Percentiles rank a stretch among this genome's conserved stretches.
Evolutionary conservation across 2,329 filamentous ascomycete genomes (phyloP).

Genomic region (Cladosporium cucumerinum): DNA sequence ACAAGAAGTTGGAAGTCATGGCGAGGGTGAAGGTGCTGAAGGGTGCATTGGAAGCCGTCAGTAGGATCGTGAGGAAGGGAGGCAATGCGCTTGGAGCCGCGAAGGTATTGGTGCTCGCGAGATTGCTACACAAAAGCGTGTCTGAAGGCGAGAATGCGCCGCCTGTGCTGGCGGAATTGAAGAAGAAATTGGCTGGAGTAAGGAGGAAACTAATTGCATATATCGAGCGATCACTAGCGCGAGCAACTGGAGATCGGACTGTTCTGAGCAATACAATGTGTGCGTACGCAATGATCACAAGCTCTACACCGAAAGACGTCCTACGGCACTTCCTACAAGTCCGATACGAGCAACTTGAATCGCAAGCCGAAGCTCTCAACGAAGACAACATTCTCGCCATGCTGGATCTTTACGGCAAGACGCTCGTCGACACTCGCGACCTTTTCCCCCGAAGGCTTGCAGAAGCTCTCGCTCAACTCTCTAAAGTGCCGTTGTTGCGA

Average conservation of each 20-base stretch:
- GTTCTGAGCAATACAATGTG: slow-evolving; percentile 69
- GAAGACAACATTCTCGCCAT: slow-evolving; percentile 58
- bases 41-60: slow-evolving; percentile 52
- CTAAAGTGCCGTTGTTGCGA: slow-evolving; percentile 67
- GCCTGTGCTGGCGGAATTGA: slow-evolving; percentile 59
- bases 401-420: slow-evolving; percentile 70
- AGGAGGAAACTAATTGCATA: slow-evolving; percentile 63
- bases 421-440: slow-evolving; percentile 71
- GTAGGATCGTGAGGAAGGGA: slow-evolving; percentile 51
- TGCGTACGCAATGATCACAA: slow-evolving; percentile 78
- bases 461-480: slow-evolving; percentile 65
- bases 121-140: slow-evolving; percentile 72
- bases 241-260: slow-evolving; percentile 35
- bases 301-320: slow-evolving; percentile 74
- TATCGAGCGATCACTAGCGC: slow-evolving; percentile 53
- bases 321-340: slow-evolving; percentile 74
- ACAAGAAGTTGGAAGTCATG: slow-evolving; percentile 14
- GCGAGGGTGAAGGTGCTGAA: slow-evolving; percentile 48
- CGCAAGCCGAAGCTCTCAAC: slow-evolving; percentile 56
- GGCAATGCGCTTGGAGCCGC: slow-evolving; percentile 56
- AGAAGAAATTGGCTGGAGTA: slow-evolving; percentile 61
- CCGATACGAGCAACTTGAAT: slow-evolving; percentile 64
- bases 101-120: slow-evolving; percentile 67
- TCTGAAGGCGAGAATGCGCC: slow-evolving; percentile 49
- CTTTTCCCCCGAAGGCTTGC: slow-evolving; percentile 70